phyloP scores from a whole-genome alignment of 768 basidiomycete genomes.

The Mycena galopus region DNA sequence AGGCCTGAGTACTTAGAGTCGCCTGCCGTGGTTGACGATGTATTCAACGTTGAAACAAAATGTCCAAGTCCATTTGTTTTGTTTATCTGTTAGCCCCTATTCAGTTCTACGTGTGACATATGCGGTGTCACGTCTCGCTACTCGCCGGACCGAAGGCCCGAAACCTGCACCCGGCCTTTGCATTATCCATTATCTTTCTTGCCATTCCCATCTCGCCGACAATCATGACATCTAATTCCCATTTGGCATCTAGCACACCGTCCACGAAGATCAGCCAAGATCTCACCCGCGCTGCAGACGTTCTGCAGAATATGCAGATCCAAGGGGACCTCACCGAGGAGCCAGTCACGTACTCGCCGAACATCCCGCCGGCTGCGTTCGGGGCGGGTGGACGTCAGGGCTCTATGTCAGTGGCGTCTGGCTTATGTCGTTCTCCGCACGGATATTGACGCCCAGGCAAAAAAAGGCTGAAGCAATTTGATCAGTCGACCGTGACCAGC shows the following conservation, averaged over 20 bases:
- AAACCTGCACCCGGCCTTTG: too few relatives aligned
- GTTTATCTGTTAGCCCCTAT: too few relatives aligned
- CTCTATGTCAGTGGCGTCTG: constrained; percentile 32
- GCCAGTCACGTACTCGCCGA: constrained; percentile 49
- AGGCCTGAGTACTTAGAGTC: too few relatives aligned
- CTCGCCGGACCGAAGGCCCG: background rate
- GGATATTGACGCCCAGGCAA: constrained; percentile 8
- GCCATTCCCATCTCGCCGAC: constrained; percentile 12
- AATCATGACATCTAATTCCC: constrained; percentile 36
- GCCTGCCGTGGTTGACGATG: too few relatives aligned
- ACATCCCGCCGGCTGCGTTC: constrained; percentile 71
- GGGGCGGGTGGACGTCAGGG: constrained; percentile 70
- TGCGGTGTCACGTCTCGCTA: too few relatives aligned
- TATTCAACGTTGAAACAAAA: too few relatives aligned
- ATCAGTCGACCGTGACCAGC: constrained; percentile 79
- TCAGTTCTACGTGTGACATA: too few relatives aligned
- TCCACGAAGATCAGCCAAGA: constrained; percentile 55
- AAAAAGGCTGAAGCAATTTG: constrained; percentile 82
- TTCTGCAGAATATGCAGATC: constrained; percentile 64
- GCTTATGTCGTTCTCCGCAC: background rate
- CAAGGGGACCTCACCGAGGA: constrained; percentile 44
- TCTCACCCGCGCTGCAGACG: constrained; percentile 64
- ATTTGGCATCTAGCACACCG: constrained; percentile 30
- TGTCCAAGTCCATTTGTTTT: too few relatives aligned
- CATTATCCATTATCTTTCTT: background rate